Conservation (phyloP, 176 grass and related monocot genomes). For the Cenchrus americanus region DNA sequence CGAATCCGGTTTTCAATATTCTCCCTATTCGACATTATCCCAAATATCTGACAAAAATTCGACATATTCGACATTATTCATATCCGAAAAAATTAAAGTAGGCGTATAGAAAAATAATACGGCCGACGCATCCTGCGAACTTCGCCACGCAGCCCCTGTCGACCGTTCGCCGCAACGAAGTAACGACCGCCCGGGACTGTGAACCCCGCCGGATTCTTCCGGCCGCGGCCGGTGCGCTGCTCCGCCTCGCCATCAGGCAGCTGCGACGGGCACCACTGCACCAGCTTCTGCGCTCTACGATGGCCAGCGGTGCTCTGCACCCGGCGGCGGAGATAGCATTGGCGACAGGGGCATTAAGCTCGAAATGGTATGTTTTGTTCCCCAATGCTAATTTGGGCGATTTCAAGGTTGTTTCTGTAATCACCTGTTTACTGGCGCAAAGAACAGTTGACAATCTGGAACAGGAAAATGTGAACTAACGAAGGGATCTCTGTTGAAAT, state of each 20-base stretch:
- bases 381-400: not conserved
- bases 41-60: no score
- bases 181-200: not conserved
- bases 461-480: not conserved
- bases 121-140: not conserved
- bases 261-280: not conserved
- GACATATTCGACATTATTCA: no score
- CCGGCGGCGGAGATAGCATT: not conserved
- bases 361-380: not conserved
- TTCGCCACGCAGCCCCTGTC: not conserved
- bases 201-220: not conserved
- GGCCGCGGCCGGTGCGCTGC: not conserved
- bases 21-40: no score
- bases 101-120: no score
- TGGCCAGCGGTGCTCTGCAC: not conserved
- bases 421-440: not conserved
- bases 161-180: no score
- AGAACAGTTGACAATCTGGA: not conserved
- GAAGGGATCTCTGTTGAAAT: not conserved
- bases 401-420: not conserved
- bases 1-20: no score
- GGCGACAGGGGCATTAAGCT: not conserved
- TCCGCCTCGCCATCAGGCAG: not conserved
- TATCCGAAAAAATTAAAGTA: no score
- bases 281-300: not conserved